Conservation (phyloP, 768 basidiomycete species). For the Cytidiella melzeri region DNA sequence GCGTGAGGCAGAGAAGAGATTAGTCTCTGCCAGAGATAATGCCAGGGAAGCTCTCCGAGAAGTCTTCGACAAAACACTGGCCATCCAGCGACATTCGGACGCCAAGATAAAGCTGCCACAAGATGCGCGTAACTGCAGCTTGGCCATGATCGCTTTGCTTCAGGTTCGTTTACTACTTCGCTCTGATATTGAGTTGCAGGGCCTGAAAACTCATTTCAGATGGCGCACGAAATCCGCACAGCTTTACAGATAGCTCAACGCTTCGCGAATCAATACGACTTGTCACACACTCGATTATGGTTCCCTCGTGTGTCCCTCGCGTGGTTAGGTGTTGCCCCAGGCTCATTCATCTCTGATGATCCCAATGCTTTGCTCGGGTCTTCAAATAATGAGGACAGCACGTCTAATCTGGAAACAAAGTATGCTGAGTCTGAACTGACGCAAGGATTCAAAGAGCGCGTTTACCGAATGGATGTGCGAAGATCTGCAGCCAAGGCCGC, state of each 20-base stretch:
- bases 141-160: conserved; percentile 38
- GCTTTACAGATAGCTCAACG: conserved; percentile 30
- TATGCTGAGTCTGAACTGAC: conserved; percentile 8
- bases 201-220: conserved; percentile 32
- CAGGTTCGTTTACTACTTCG: conserved; percentile 28
- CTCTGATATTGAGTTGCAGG: not conserved
- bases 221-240: conserved; percentile 35
- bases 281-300: conserved; percentile 32
- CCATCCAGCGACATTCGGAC: conserved; percentile 19
- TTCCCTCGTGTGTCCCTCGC: conserved; percentile 33
- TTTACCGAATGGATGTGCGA: conserved; percentile 9
- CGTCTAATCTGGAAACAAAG: not conserved
- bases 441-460: conserved; percentile 8
- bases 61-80: conserved; percentile 28
- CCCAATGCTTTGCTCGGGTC: conserved; percentile 6
- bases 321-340: conserved; percentile 38
- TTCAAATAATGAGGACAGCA: not conserved
- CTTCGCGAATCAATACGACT: conserved; percentile 26
- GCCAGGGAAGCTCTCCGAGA: conserved; percentile 27
- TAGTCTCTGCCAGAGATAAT: conserved; percentile 20
- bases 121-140: conserved; percentile 30
- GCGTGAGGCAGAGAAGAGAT: conserved; percentile 14
- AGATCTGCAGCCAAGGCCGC: conserved; percentile 7
- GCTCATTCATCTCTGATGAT: conserved; percentile 26
- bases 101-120: conserved; percentile 20